Conservation (phyloP, 2,329 filamentous ascomycete species). For the Orbilia oligospora region DNA sequence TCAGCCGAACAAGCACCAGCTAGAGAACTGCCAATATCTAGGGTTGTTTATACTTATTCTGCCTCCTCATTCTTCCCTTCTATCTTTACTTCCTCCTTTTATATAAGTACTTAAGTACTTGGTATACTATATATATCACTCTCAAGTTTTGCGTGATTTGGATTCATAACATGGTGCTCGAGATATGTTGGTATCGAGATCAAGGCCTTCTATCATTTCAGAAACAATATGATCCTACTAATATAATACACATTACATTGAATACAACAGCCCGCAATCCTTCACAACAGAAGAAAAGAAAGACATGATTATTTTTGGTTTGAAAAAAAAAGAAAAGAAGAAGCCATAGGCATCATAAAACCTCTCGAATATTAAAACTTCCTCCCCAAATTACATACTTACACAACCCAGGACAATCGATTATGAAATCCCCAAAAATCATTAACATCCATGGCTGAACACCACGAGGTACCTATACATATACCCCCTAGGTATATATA, state of each 20-base stretch:
- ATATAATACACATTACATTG: slow-evolving; percentile 3
- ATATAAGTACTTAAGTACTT: no score
- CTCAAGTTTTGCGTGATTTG: no score
- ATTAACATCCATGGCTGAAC: not conserved
- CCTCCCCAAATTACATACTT: not conserved
- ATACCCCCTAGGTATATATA: not conserved
- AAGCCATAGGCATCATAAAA: not conserved
- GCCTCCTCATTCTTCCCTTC: not conserved
- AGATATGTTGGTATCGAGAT: not conserved
- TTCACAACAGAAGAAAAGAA: not conserved
- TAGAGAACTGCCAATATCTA: not conserved
- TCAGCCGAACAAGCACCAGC: slow-evolving; percentile 6
- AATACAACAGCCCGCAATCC: not conserved
- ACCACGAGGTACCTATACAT: not conserved
- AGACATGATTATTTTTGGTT: not conserved
- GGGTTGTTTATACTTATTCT: no score
- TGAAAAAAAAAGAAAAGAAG: not conserved
- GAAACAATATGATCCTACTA: not conserved
- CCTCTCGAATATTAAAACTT: not conserved
- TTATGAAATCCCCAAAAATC: not conserved
- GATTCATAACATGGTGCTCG: not conserved
- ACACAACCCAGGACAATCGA: not conserved
- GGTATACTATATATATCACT: no score
- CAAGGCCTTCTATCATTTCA: not conserved
- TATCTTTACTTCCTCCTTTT: not conserved